Evolutionary conservation across 441 rosid species (phyloP).

Genomic region (Capsella rubella): DNA sequence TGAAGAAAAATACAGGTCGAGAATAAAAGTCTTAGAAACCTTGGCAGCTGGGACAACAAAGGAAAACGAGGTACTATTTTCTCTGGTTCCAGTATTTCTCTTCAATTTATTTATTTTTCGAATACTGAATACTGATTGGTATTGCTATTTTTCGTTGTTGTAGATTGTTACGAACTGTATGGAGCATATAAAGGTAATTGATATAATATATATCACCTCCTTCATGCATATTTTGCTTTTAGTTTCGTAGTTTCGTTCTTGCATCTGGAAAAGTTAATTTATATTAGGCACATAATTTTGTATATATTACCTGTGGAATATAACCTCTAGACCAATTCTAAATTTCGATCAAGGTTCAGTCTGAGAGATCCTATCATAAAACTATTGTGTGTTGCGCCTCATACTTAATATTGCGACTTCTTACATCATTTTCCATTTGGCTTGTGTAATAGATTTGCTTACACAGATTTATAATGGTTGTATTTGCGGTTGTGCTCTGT

Average conservation of each 20-base stretch:
- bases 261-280: slow-evolving; percentile 28
- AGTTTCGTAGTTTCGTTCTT: neutral
- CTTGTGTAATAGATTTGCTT: slow-evolving; percentile 13
- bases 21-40: slow-evolving; percentile 81
- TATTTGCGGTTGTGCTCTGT: slow-evolving; percentile 40
- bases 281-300: slow-evolving; percentile 1
- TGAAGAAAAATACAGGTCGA: slow-evolving; percentile 89
- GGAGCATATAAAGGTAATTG: slow-evolving; percentile 71
- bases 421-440: slow-evolving; percentile 16
- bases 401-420: neutral
- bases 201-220: slow-evolving; percentile 24
- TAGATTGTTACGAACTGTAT: slow-evolving; percentile 72
- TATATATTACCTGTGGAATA: slow-evolving; percentile 21
- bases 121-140: slow-evolving; percentile 44
- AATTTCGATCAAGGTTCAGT: slow-evolving; percentile 2
- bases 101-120: slow-evolving; percentile 15
- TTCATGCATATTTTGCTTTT: slow-evolving; percentile 4
- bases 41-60: slow-evolving; percentile 72
- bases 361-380: slow-evolving; percentile 19
- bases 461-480: neutral
- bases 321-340: neutral
- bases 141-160: slow-evolving; percentile 28
- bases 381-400: slow-evolving; percentile 12
- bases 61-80: slow-evolving; percentile 74
- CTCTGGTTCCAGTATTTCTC: slow-evolving; percentile 23